Evolutionary conservation across 1,284 basidiomycete genomes (phyloP), one percentile per base, ranked within the genome.

Genomic region (Chalciporus sp.): DNA sequence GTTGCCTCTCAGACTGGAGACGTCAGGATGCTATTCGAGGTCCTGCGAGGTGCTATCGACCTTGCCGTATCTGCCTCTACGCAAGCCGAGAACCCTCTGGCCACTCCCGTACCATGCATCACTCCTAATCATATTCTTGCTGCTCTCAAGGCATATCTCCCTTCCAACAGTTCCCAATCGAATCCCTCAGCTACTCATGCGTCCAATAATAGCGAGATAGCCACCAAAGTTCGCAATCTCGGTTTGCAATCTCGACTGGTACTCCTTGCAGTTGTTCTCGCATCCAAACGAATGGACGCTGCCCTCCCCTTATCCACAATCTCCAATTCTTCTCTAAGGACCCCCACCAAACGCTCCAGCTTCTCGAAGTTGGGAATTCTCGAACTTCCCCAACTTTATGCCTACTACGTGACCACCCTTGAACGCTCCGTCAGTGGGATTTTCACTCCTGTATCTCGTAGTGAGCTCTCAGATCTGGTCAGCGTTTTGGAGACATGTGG

Each of bases 1-100:
- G 74, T 91, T 19, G 88, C 90, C 6, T 77, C 85, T 1, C 76
- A 86, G 58, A 91, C 90, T 0, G 90, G 90, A 11, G 90, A 92
- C 59, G 88, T 92, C 17, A 78, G 90, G 47, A 84, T 80, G 23
- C 72, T 90, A 2, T 86, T 92, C 50, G 89, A 90, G 63, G 88
- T 91, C 9, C 76, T 91, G 8, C 81, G 90, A 37, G 82, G 86
- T 11, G 88, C 90, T 7, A 88, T 92, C 56, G 88, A 91, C 59
- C 69, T 84, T 23, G 87, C 86, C 1, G 70, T 80, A 23, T 66
- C 74, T 23, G 66, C 63, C 43, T 59, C 64, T 7, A 40, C 43
- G 7, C 8, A 49, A 43, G 29, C 52, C n/a, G 66, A 72, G 26
- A 75, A 81, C 53, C 73, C 77, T 0, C 60, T 84, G 14, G 72